Evolutionary conservation across 305 asterid species (phyloP).

Genomic region (Coffea humblotiana): DNA sequence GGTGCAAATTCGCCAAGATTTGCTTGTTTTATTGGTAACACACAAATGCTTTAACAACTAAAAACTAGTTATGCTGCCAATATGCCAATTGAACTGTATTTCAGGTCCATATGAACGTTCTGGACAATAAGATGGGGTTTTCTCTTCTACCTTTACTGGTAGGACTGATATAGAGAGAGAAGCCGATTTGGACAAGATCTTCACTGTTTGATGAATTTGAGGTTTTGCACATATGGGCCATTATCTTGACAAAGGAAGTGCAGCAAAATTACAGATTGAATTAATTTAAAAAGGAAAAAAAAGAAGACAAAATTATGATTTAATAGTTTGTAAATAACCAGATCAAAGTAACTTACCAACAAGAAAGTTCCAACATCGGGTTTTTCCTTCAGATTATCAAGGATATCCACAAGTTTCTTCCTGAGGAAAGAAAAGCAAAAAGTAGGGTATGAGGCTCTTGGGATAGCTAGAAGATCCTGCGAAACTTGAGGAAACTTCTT

Average conservation of each 20-base stretch:
- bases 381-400: constrained; percentile 85
- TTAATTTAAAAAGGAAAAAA: background rate
- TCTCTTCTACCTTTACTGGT: background rate
- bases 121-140: background rate
- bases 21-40: background rate
- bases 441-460: background rate
- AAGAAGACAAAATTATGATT: background rate
- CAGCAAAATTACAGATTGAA: background rate
- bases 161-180: background rate
- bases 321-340: background rate
- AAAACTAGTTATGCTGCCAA: background rate
- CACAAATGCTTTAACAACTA: background rate
- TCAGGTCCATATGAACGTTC: background rate
- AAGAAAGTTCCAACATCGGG: constrained; percentile 93
- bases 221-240: background rate
- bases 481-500: background rate
- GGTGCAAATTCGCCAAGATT: background rate
- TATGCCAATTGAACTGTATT: background rate
- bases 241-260: background rate
- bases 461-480: background rate
- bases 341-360: constrained; percentile 43
- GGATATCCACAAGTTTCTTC: constrained; percentile 85
- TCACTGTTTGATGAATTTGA: background rate
- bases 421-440: too few relatives aligned
- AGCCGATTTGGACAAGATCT: background rate